Base-by-base conservation (phyloP, 345 rosid genomes). In the Hibiscus mutabilis region DNA sequence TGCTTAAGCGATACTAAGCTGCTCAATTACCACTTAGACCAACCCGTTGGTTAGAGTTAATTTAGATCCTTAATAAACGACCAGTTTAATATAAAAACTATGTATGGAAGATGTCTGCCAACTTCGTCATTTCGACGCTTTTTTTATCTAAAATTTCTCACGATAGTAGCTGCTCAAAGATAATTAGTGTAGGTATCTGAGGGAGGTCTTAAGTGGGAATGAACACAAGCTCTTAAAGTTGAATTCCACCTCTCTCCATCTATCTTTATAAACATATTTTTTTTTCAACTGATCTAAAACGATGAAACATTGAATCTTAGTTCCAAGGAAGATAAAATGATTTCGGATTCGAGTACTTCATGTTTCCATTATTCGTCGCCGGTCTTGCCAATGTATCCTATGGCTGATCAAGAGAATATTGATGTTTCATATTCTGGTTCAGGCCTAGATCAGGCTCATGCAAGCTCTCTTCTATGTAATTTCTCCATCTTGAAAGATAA, bases 191-290 rank as follows among this genome's bases (percentile, higher is more conserved):
- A 16, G 10, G 58, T n/a, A 82, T 72, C 10, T 24, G 85, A 81
- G 93, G 94, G 55, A 84, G 92, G 91, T 73, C 16, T 52, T 82
- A 80, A 16, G 70, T 83, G 89, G 92, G 96, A 89, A 79, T 70
- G 80, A 75, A 24, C 29, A 40, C 18, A 76, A 69, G 27, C 18
- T 73, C 35, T 40, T 71, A 49, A 12, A 73, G 85, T 91, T 87
- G 95, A 89, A 92, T 83, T 87, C 24, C 27, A 33, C 5, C 71
- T 74, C 59, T 70, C 37, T 52, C 5, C 13, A 14, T 42, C 37
- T 52, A 5, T 51, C 46, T 44, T 10, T 57, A 18, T 29, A 70
- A 71, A 42, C 58, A 21, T 24, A 58, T 29, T 16, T 52, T 21
- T 4, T 29, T 2, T 51, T 15, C 14, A 46, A 12, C 15, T 13